Evolutionary conservation across 192 early-diverging fungal genomes (phyloP).

Genomic region (Dissophora ornata): DNA sequence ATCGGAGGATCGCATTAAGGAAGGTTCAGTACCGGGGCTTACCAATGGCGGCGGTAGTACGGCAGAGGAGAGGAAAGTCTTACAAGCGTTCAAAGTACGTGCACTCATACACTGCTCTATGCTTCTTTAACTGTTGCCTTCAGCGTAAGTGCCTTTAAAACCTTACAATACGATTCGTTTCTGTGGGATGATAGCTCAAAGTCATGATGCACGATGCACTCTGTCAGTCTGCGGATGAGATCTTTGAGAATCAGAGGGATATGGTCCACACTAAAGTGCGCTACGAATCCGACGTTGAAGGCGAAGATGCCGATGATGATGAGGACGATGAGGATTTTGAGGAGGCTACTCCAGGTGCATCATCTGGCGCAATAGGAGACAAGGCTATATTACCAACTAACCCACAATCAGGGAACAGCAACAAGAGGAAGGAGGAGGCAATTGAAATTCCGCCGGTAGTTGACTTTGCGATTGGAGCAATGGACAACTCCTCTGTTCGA

Average conservation of each 20-base stretch:
- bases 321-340: background rate
- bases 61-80: slow-evolving; percentile 25
- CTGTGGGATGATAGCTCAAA: slow-evolving; percentile 19
- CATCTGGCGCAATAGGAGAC: background rate
- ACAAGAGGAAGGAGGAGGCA: background rate
- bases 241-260: slow-evolving; percentile 45
- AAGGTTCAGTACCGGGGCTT: slow-evolving; percentile 30
- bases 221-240: slow-evolving; percentile 29
- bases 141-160: too few relatives aligned
- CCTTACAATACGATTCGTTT: background rate
- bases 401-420: background rate
- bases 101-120: too few relatives aligned
- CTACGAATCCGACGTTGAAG: slow-evolving; percentile 43
- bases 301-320: background rate
- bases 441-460: background rate
- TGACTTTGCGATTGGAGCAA: slow-evolving; percentile 5
- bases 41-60: background rate
- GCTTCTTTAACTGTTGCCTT: too few relatives aligned
- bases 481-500: background rate
- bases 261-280: slow-evolving; percentile 29
- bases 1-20: slow-evolving; percentile 36
- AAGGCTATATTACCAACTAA: background rate
- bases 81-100: slow-evolving; percentile 35
- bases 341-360: background rate
- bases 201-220: slow-evolving; percentile 40